Evolutionary conservation across 2,329 filamentous ascomycete species (phyloP).

Genomic region (Colletotrichum salicis): DNA sequence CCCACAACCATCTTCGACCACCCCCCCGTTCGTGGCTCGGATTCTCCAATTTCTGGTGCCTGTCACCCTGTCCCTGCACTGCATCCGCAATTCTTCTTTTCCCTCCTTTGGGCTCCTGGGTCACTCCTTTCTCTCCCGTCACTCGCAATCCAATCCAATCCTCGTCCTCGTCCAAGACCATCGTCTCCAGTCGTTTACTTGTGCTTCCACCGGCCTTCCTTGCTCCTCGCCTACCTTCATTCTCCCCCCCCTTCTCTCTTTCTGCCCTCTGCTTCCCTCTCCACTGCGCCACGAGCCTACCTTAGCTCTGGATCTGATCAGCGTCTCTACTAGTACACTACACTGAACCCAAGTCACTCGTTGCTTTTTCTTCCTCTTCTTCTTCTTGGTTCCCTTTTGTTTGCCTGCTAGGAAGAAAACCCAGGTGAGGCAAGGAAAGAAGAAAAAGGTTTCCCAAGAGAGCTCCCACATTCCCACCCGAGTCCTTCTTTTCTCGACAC

Average conservation of each 20-base stretch:
- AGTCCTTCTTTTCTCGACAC: constrained; percentile 13
- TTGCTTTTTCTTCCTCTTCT: background rate
- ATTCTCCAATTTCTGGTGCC: constrained; percentile 25
- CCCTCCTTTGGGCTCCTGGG: constrained; percentile 21
- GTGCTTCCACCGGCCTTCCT: constrained; percentile 16
- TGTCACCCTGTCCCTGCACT: constrained; percentile 5
- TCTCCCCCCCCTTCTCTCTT: background rate
- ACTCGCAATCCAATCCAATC: constrained; percentile 14
- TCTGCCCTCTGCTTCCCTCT: background rate
- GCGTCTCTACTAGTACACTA: background rate
- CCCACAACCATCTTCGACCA: background rate
- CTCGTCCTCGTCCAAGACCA: too few species aligned
- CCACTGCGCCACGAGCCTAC: background rate
- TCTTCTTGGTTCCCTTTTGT: constrained; percentile 13
- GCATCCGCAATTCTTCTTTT: constrained; percentile 26
- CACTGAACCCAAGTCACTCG: constrained; percentile 22
- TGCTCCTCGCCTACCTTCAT: constrained; percentile 15
- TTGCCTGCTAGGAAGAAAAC: constrained; percentile 18
- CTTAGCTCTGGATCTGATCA: background rate
- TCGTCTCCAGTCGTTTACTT: constrained; percentile 17
- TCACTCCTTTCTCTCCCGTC: constrained; percentile 33
- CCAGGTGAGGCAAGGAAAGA: background rate
- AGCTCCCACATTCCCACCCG: constrained; percentile 6
- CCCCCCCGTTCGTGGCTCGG: constrained; percentile 15
- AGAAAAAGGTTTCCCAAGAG: background rate